These are phyloP conservation scores for Starmera dryadoides DNA, from an alignment of 805 yeast genomes.

Conservation along the genomic window DNA sequence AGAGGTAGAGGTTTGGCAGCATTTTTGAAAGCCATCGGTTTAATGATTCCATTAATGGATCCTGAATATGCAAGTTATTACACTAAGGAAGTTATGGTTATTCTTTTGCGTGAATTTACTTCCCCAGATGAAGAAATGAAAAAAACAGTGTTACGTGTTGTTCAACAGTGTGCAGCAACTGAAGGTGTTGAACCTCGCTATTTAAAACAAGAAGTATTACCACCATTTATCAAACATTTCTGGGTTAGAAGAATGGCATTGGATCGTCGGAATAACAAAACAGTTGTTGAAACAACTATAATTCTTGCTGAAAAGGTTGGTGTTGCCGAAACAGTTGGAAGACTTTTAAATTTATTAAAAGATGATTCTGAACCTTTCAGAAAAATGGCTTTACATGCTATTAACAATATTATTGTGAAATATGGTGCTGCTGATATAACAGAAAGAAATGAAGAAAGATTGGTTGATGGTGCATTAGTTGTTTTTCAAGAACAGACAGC, in stretches of 20 bases:
- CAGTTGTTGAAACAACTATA: conserved; percentile 68
- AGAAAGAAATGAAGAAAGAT: conserved; percentile 48
- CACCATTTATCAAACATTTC: conserved; percentile 59
- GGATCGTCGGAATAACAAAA: conserved; percentile 46
- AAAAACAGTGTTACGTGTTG: conserved; percentile 58
- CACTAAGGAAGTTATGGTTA: conserved; percentile 62
- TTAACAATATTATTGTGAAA: conserved; percentile 43
- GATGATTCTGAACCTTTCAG: conserved; percentile 82
- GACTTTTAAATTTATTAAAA: conserved; percentile 51
- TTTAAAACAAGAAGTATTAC: conserved; percentile 43
- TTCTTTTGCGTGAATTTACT: conserved; percentile 62
- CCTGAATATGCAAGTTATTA: conserved; percentile 75
- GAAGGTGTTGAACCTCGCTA: conserved; percentile 47
- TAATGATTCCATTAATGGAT: conserved; percentile 79
- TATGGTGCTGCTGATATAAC: conserved; percentile 55
- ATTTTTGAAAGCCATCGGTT: conserved; percentile 71
- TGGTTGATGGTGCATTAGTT: conserved; percentile 73
- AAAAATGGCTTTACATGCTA: conserved; percentile 68
- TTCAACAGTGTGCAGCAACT: conserved; percentile 58
- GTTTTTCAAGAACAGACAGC: conserved; percentile 75
- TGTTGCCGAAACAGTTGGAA: conserved; percentile 48
- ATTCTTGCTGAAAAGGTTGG: conserved; percentile 65
- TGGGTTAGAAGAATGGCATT: conserved; percentile 83
- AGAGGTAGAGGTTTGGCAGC: conserved; percentile 75
- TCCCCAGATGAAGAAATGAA: conserved; percentile 89